Evolutionary conservation across 768 basidiomycete genomes (phyloP), one percentile per base, ranked within the genome.

Genomic region (Rubroboletus pulcherrimus): DNA sequence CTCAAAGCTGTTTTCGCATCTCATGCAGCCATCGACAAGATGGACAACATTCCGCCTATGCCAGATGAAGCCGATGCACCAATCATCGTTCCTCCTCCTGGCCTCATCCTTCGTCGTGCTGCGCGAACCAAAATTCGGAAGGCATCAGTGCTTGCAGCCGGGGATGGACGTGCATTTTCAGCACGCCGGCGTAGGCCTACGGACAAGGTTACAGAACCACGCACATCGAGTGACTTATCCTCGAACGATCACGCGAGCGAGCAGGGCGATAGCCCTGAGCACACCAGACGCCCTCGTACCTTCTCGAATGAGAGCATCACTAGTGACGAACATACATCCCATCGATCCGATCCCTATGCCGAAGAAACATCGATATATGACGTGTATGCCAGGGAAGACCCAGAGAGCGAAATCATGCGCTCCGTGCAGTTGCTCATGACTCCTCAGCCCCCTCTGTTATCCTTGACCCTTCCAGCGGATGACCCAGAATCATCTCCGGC

Each of bases 121-220:
- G 93, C 93, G 5, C 85, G 96, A 14, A 99, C 97, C 1, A 94
- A 93, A 76, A 97, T 98, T 63, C 87, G 96, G 35, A 99, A 98
- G 74, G 78, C 86, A 14, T 81, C 83, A 6, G 70, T 87, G 7
- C 78, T 82, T 14, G 89, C 85, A 24, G 91, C 90, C 71, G 89
- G 88, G 11, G 85, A 82, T 34, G 90, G 90, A 2, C 91, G 91
- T 78, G 86, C 93, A 11, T 95, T 95, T 72, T 71, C 82, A 37
- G 71, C 56, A 33, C 68, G 60, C 33, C 61, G 70, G 45, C 64
- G 66, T 47, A 60, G 72, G 34, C 65, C 73, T 17, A 51, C 69
- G 4, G 63, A 67, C 30, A 60, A 58, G 26, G 56, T 29, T 19
- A 53, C 58, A 37, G 82, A 83, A 49, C 69, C 76, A 40, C 83